Conservation (phyloP, 2,329 filamentous ascomycete genomes). For the Aureobasidium sp. region DNA sequence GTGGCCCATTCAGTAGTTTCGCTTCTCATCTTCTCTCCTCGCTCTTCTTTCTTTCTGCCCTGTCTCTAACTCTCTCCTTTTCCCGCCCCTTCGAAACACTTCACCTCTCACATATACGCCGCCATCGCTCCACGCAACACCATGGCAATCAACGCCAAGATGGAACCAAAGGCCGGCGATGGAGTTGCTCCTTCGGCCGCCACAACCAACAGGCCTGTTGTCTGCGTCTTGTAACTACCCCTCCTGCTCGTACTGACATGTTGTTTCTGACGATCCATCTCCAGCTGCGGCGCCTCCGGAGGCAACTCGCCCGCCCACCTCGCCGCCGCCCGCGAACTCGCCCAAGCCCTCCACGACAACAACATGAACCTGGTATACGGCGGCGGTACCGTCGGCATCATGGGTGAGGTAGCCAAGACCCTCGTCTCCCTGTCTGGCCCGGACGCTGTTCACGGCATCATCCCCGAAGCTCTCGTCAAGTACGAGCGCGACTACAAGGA, state of each 20-base stretch:
- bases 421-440: constrained; percentile 79
- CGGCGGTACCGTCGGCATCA: constrained; percentile 86
- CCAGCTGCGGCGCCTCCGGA: constrained; percentile 69
- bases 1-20: neutral
- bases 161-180: constrained; percentile 14
- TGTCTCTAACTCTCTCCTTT: neutral
- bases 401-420: constrained; percentile 87
- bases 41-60: neutral
- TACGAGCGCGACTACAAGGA: constrained; percentile 63
- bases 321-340: constrained; percentile 70
- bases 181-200: neutral
- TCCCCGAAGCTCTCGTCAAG: constrained; percentile 75
- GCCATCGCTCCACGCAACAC: neutral
- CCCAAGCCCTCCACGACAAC: constrained; percentile 63
- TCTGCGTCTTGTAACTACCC: constrained; percentile 72
- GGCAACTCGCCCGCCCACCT: constrained; percentile 70
- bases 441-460: constrained; percentile 81
- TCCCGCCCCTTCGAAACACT: neutral
- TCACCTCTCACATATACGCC: neutral
- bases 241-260: neutral
- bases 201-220: constrained; percentile 50
- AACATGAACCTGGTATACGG: constrained; percentile 87
- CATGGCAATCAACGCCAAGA: constrained; percentile 19
- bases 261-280: constrained; percentile 21
- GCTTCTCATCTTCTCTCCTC: neutral